phyloP scores from a whole-genome alignment of 306 rosid genomes.

The Bauhinia variegata region DNA sequence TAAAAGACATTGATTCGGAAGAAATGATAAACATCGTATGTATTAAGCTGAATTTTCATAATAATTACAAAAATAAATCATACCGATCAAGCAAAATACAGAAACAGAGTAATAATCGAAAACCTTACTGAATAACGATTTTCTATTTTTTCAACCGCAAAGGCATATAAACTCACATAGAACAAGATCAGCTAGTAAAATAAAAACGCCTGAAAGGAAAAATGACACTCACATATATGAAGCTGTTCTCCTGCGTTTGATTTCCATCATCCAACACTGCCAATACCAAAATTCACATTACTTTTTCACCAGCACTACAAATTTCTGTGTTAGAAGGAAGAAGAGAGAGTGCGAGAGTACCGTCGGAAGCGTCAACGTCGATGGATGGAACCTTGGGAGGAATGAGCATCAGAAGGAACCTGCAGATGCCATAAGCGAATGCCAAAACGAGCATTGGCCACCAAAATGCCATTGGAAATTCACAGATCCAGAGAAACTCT shows the following conservation, averaged over 20 bases:
- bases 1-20: constrained; percentile 5
- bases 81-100: constrained; percentile 28
- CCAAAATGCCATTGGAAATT: constrained; percentile 54
- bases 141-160: neutral
- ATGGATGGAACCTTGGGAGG: constrained; percentile 65
- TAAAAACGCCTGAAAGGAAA: neutral
- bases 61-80: constrained; percentile 9
- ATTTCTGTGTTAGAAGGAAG: neutral
- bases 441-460: constrained; percentile 62
- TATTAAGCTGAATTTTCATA: constrained; percentile 3
- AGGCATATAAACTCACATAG: neutral
- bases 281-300: constrained; percentile 36
- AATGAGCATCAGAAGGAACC: constrained; percentile 63
- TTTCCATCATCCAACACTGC: constrained; percentile 87
- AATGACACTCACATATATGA: constrained; percentile 73
- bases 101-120: constrained; percentile 3
- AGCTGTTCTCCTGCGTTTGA: constrained; percentile 77
- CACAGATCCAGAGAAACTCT: neutral
- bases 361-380: constrained; percentile 63
- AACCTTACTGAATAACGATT: neutral
- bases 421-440: constrained; percentile 57
- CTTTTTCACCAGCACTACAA: constrained; percentile 29
- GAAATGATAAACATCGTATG: neutral
- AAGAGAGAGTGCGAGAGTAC: constrained; percentile 28
- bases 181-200: constrained; percentile 1